Conservation (phyloP, 2,329 filamentous ascomycete species). For the Fusarium euwallaceae region DNA sequence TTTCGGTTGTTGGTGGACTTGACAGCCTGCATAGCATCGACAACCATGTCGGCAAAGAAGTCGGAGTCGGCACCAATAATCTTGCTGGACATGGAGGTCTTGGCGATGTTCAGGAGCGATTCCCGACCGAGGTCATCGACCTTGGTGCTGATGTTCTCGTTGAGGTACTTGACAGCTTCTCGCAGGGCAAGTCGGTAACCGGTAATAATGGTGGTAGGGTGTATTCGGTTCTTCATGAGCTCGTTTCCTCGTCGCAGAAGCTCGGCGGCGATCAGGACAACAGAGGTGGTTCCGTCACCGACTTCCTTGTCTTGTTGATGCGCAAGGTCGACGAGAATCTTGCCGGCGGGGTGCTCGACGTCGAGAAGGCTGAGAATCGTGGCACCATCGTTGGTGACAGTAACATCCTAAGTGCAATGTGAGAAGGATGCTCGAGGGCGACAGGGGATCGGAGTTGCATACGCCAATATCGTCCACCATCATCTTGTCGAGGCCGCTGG, state of each 20-base stretch:
- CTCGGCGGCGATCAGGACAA: slow-evolving; percentile 97
- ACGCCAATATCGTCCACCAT: slow-evolving; percentile 99
- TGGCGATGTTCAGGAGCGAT: slow-evolving; percentile 93
- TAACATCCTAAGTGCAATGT: slow-evolving; percentile 79
- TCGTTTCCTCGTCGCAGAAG: slow-evolving; percentile 94
- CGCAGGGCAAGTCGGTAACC: slow-evolving; percentile 95
- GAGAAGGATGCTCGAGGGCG: slow-evolving; percentile 32
- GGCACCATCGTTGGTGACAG: slow-evolving; percentile 98
- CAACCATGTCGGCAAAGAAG: slow-evolving; percentile 97
- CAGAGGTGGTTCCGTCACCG: slow-evolving; percentile 97
- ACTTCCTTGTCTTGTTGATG: slow-evolving; percentile 99
- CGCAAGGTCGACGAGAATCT: slow-evolving; percentile 96
- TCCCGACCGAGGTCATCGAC: slow-evolving; percentile 93
- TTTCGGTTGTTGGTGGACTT: slow-evolving; percentile 92
- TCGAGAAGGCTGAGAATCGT: slow-evolving; percentile 96
- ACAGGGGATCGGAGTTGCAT: slow-evolving; percentile 54
- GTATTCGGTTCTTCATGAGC: slow-evolving; percentile 99
- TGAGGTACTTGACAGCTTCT: slow-evolving; percentile 98
- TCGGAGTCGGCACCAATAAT: slow-evolving; percentile 96
- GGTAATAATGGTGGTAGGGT: slow-evolving; percentile 99
- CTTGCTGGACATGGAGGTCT: slow-evolving; percentile 99
- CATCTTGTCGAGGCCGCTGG: slow-evolving; percentile 99
- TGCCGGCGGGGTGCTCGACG: slow-evolving; percentile 97
- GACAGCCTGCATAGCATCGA: slow-evolving; percentile 93
- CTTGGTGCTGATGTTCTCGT: slow-evolving; percentile 96